phyloP scores from a whole-genome alignment of 441 rosid genomes.

The Euphorbia neoarborescens region DNA sequence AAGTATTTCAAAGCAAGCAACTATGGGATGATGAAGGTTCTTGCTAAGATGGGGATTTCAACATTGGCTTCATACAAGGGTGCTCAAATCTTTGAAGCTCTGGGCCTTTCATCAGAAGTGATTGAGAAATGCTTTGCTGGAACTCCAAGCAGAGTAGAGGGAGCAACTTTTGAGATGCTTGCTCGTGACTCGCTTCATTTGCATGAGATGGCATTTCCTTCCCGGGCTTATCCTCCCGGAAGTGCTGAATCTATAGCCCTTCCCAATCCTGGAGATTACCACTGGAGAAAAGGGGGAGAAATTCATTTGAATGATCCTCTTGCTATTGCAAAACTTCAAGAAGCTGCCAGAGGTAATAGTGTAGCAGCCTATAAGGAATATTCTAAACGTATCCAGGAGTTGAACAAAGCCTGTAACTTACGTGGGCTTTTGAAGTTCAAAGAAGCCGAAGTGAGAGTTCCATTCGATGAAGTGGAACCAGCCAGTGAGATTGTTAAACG shows the following conservation, averaged over 20 bases:
- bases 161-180: conserved; percentile 98
- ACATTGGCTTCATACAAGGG: conserved; percentile 99
- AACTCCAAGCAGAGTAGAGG: conserved; percentile 98
- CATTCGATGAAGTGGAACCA: conserved; percentile 86
- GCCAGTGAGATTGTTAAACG: conserved; percentile 98
- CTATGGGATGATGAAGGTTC: conserved; percentile 99
- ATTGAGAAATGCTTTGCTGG: conserved; percentile 97
- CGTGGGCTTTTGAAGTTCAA: conserved; percentile 92
- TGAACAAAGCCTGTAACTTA: conserved; percentile 84
- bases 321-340: conserved; percentile 94
- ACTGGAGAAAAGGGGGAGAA: conserved; percentile 98
- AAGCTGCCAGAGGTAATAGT: conserved; percentile 87
- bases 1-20: conserved; percentile 97
- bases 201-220: conserved; percentile 92
- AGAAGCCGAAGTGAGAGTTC: conserved; percentile 52
- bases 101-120: conserved; percentile 95
- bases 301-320: conserved; percentile 98
- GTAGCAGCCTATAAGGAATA: conserved; percentile 94
- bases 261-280: conserved; percentile 95
- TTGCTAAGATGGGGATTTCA: conserved; percentile 99
- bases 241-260: conserved; percentile 96
- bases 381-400: conserved; percentile 83
- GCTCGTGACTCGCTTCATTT: conserved; percentile 75
- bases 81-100: conserved; percentile 98
- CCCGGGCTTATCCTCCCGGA: conserved; percentile 64